A percentile compares a stretch with the other conserved stretches of the same genome.
These are phyloP conservation scores for Penicillium pulvis DNA, from an alignment of 495 filamentous ascomycete genomes.

Conservation along the genomic window DNA sequence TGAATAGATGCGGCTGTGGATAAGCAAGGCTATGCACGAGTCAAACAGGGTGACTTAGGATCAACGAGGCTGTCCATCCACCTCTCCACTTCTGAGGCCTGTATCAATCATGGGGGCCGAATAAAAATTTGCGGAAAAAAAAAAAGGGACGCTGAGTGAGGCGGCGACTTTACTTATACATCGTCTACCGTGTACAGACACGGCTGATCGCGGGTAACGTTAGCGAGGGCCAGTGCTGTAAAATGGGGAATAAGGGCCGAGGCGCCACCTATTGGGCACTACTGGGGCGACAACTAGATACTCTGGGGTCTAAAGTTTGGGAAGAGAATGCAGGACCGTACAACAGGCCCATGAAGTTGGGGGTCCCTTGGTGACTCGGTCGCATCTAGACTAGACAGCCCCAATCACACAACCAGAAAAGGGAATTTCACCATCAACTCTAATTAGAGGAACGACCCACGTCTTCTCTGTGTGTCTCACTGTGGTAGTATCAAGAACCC, in stretches of 20 bases:
- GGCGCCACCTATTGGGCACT: conserved; percentile 14
- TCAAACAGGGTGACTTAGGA: conserved; percentile 2
- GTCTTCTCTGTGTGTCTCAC: background rate
- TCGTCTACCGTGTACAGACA: background rate
- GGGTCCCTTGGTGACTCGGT: background rate
- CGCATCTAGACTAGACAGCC: background rate
- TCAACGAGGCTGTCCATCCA: conserved; percentile 11
- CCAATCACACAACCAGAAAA: conserved; percentile 12
- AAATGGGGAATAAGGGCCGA: conserved; percentile 22
- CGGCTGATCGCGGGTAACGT: conserved; percentile 8
- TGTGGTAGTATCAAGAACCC: background rate
- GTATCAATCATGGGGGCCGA: background rate
- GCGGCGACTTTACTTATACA: background rate
- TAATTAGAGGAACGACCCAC: background rate
- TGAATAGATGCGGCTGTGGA: conserved; percentile 7
- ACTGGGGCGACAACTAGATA: background rate
- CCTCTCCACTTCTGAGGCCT: background rate
- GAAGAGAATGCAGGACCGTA: background rate
- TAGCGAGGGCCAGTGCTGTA: conserved; percentile 12
- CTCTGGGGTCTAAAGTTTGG: conserved; percentile 7
- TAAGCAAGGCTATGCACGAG: conserved; percentile 11
- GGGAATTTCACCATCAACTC: conserved; percentile 15
- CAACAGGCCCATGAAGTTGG: background rate
- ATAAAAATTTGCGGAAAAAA: background rate
- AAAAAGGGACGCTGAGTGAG: conserved; percentile 2